Evolutionary conservation across 257 asterid genomes (phyloP).

Genomic region (Jaltomata sinuosa): DNA sequence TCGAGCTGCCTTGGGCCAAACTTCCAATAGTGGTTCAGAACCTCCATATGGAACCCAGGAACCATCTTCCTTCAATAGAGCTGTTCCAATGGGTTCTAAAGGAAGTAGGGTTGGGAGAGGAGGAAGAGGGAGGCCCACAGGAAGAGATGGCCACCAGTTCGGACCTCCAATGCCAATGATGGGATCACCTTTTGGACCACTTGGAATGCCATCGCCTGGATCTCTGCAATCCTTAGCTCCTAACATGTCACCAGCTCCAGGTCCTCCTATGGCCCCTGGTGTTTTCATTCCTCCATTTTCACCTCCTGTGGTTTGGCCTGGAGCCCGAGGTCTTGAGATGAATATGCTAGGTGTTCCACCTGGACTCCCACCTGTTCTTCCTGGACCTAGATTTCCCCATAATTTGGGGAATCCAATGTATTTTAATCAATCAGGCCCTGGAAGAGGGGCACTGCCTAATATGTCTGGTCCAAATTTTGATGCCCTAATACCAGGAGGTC

Average conservation of each 20-base stretch:
- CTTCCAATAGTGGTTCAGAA: constrained; percentile 53
- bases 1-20: constrained; percentile 48
- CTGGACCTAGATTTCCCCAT: constrained; percentile 70
- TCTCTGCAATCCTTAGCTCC: constrained; percentile 69
- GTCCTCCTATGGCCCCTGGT: constrained; percentile 61
- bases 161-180: constrained; percentile 57
- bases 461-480: constrained; percentile 60
- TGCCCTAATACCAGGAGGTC: constrained; percentile 30
- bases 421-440: constrained; percentile 62
- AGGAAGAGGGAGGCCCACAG: constrained; percentile 80
- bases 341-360: constrained; percentile 74
- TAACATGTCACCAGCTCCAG: constrained; percentile 91
- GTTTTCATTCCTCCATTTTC: constrained; percentile 75
- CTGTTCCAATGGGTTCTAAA: constrained; percentile 50
- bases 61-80: constrained; percentile 42
- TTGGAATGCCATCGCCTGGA: constrained; percentile 79
- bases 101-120: constrained; percentile 72
- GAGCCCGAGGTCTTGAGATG: constrained; percentile 84
- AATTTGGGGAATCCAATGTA: constrained; percentile 58
- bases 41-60: constrained; percentile 59
- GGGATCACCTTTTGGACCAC: constrained; percentile 81
- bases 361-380: constrained; percentile 70
- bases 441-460: constrained; percentile 59
- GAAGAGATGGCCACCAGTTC: constrained; percentile 65
- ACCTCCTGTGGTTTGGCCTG: constrained; percentile 88